These are phyloP conservation scores for Aspergillus chevalieri DNA, from an alignment of 2,329 filamentous ascomycete species.

Conservation along the genomic window DNA sequence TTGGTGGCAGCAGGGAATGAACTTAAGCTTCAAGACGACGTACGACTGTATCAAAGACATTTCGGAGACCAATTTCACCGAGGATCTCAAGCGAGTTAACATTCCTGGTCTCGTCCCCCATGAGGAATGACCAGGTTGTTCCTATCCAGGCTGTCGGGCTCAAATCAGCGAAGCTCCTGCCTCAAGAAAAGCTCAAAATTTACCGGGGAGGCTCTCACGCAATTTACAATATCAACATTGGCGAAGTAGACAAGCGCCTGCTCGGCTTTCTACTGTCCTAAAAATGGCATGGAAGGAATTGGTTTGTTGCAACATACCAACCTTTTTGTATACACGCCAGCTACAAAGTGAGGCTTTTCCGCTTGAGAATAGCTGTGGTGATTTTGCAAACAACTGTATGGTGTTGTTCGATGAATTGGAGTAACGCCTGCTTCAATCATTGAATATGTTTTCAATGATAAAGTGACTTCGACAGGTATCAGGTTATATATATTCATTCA, in stretches of 20 bases:
- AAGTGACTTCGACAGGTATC: no score
- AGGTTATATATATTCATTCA: no score
- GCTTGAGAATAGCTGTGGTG: not conserved
- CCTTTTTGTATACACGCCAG: not conserved
- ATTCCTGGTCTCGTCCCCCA: slow-evolving; percentile 38
- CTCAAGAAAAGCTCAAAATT: slow-evolving; percentile 35
- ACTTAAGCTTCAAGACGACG: slow-evolving; percentile 30
- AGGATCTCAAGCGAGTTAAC: slow-evolving; percentile 35
- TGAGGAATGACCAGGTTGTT: slow-evolving; percentile 39
- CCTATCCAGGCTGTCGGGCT: slow-evolving; percentile 27
- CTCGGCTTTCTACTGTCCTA: slow-evolving; percentile 25
- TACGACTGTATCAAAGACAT: slow-evolving; percentile 39
- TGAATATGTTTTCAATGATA: no score
- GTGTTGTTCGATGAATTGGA: no score
- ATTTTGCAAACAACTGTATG: not conserved
- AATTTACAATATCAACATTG: slow-evolving; percentile 31
- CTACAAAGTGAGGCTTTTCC: not conserved
- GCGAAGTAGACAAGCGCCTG: slow-evolving; percentile 33
- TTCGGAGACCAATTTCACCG: slow-evolving; percentile 38
- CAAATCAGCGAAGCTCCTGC: slow-evolving; percentile 30
- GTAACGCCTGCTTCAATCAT: no score
- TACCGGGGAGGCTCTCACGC: slow-evolving; percentile 36
- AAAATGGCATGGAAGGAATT: not conserved
- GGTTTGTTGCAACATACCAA: not conserved
- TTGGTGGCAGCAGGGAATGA: slow-evolving; percentile 39